phyloP scores from a whole-genome alignment of 306 rosid species.

The Vicia villosa region DNA sequence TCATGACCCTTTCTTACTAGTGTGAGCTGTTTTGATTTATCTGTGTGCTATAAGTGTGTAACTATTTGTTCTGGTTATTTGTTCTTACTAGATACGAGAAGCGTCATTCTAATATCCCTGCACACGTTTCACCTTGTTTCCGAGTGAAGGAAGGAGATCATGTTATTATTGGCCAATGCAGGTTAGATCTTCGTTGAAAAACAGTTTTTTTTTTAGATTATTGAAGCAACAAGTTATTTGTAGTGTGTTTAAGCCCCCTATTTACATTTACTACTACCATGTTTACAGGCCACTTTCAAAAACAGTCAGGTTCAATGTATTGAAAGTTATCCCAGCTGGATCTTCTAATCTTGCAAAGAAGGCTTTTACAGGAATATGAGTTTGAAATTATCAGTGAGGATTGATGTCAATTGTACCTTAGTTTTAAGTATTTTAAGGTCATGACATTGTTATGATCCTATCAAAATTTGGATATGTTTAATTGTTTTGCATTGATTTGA shows the following conservation, averaged over 20 bases:
- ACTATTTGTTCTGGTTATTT: background rate
- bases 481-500: background rate
- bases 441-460: background rate
- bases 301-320: slow-evolving; percentile 3
- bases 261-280: background rate
- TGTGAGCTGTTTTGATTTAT: background rate
- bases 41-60: background rate
- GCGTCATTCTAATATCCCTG: slow-evolving; percentile 6
- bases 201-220: background rate
- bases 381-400: background rate
- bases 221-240: background rate
- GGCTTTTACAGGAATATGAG: background rate
- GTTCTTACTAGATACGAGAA: background rate
- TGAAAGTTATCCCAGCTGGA: background rate
- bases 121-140: slow-evolving; percentile 7
- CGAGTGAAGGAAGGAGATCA: slow-evolving; percentile 13
- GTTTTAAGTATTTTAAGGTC: background rate
- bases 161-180: slow-evolving; percentile 3
- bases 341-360: background rate
- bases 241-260: background rate
- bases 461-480: background rate
- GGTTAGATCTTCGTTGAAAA: background rate
- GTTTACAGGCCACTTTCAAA: background rate
- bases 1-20: background rate
- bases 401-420: background rate